phyloP scores from a whole-genome alignment of 139 green algal species.

The Chlorella sp. region DNA sequence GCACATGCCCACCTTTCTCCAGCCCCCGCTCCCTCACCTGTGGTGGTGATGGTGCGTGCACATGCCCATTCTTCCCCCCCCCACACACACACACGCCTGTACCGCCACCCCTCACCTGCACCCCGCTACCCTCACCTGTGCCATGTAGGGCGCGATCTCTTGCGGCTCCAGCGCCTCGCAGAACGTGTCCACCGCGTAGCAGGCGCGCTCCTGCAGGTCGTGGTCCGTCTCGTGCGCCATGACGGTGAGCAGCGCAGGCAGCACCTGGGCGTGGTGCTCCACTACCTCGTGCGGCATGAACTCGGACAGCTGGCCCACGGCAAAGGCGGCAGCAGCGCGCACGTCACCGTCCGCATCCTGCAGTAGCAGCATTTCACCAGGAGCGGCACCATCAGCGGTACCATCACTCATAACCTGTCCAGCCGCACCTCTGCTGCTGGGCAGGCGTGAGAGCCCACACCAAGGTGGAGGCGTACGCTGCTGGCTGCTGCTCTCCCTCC shows the following conservation, averaged over 20 bases:
- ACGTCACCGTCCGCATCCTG: slow-evolving; percentile 43
- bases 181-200: slow-evolving; percentile 69
- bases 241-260: slow-evolving; percentile 42
- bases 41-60: too few species aligned
- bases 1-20: too few species aligned
- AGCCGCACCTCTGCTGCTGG: too few species aligned
- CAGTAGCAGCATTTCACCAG: slow-evolving; percentile 6
- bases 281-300: slow-evolving; percentile 58
- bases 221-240: slow-evolving; percentile 22
- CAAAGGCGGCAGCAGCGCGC: slow-evolving; percentile 53
- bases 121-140: slow-evolving; percentile 1
- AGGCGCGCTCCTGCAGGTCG: slow-evolving; percentile 45
- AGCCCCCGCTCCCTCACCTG: too few species aligned
- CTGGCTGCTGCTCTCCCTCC: too few species aligned
- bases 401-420: too few species aligned
- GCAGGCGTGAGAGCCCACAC: too few species aligned
- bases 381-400: too few species aligned
- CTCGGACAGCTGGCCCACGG: slow-evolving; percentile 65
- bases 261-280: slow-evolving; percentile 49
- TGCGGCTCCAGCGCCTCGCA: slow-evolving; percentile 55
- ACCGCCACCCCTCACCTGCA: too few species aligned
- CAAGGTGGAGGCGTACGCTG: too few species aligned
- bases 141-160: slow-evolving; percentile 54
- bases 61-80: too few species aligned
- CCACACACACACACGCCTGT: neutral